phyloP scores from a whole-genome alignment of 805 yeast genomes.

The Candida orba region DNA sequence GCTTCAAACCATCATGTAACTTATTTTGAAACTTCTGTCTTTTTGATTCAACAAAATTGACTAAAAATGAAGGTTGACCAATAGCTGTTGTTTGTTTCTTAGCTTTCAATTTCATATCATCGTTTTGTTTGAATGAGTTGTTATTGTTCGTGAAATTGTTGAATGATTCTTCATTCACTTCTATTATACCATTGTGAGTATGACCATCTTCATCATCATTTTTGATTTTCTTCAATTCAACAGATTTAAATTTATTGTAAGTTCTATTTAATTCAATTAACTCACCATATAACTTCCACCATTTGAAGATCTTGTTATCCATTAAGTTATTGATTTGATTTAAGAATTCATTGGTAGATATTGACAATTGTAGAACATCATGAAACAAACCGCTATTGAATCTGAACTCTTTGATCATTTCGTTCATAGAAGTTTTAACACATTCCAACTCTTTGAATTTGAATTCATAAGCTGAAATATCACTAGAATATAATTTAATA shows the following conservation, averaged over 20 bases:
- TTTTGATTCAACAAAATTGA: conserved; percentile 43
- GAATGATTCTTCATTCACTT: conserved; percentile 20
- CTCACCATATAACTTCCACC: conserved; percentile 42
- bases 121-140: conserved; percentile 11
- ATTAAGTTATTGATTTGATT: conserved; percentile 27
- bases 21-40: conserved; percentile 40
- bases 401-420: conserved; percentile 17
- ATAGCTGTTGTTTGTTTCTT: neutral
- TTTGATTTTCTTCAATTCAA: conserved; percentile 12
- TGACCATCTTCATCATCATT: conserved; percentile 6
- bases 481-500: conserved; percentile 6
- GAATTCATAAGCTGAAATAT: neutral
- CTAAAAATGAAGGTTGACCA: conserved; percentile 24
- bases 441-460: conserved; percentile 16
- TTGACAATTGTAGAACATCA: conserved; percentile 14
- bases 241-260: conserved; percentile 24
- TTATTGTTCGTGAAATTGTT: conserved; percentile 17
- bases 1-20: conserved; percentile 32
- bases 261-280: conserved; percentile 28
- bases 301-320: conserved; percentile 28
- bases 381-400: conserved; percentile 15
- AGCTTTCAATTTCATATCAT: conserved; percentile 4
- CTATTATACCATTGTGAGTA: conserved; percentile 16
- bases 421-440: conserved; percentile 8
- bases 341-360: conserved; percentile 23